A percentile compares a stretch with the other conserved stretches of the same genome.
These are phyloP conservation scores for Nelumbo lutea DNA, from an alignment of 164 flowering plant species.

Conservation along the genomic window DNA sequence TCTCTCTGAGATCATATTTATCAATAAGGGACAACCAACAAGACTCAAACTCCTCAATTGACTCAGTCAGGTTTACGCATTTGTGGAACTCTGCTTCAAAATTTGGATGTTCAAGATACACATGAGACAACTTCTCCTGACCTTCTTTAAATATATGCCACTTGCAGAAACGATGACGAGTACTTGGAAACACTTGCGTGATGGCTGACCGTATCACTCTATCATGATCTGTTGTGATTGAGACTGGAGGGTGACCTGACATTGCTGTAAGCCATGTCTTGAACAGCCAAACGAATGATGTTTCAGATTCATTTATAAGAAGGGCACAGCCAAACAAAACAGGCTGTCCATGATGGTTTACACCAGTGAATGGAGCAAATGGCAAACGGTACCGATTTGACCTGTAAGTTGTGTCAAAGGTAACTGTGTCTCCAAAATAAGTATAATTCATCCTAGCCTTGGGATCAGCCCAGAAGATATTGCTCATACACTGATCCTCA, in stretches of 20 bases:
- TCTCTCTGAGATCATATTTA: slow-evolving; percentile 26
- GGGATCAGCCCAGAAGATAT: slow-evolving; percentile 41
- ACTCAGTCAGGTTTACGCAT: slow-evolving; percentile 35
- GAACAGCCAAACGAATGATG: slow-evolving; percentile 43
- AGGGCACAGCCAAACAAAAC: slow-evolving; percentile 48
- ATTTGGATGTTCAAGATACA: slow-evolving; percentile 26
- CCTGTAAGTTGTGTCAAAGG: slow-evolving; percentile 42
- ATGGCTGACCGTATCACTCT: slow-evolving; percentile 29
- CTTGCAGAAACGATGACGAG: slow-evolving; percentile 42
- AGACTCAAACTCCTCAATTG: slow-evolving; percentile 38
- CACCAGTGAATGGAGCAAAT: slow-evolving; percentile 42
- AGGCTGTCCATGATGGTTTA: slow-evolving; percentile 47
- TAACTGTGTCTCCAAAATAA: slow-evolving; percentile 43
- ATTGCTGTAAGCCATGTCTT: slow-evolving; percentile 38
- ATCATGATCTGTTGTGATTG: slow-evolving; percentile 43
- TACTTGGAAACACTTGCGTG: slow-evolving; percentile 30
- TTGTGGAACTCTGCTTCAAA: slow-evolving; percentile 42
- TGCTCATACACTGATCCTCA: slow-evolving; percentile 36
- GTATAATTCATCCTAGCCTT: slow-evolving; percentile 32
- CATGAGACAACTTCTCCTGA: slow-evolving; percentile 33
- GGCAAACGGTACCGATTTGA: slow-evolving; percentile 34
- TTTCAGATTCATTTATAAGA: slow-evolving; percentile 33
- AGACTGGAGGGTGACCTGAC: slow-evolving; percentile 31
- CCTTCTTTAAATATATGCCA: slow-evolving; percentile 41
- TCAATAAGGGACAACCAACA: slow-evolving; percentile 33